Evolutionary conservation across 2,329 filamentous ascomycete species (phyloP).

Genomic region (Fusarium xylarioides): DNA sequence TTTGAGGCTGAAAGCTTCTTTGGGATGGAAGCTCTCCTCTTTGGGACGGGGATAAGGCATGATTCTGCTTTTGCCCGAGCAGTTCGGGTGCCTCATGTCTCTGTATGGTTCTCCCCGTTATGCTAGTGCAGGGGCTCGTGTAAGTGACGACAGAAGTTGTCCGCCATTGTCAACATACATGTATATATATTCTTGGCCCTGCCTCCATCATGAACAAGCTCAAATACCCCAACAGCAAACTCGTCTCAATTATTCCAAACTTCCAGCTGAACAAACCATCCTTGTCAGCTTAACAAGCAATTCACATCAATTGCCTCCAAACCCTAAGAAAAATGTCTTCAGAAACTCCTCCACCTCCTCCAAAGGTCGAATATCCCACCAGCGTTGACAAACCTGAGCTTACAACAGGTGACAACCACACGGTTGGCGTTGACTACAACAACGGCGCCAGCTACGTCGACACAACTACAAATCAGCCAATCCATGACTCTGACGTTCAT

Average conservation of each 20-base stretch:
- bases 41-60: neutral
- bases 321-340: neutral
- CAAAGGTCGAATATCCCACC: neutral
- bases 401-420: neutral
- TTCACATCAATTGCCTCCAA: no score
- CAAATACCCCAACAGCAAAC: neutral
- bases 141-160: neutral
- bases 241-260: no score
- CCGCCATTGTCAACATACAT: neutral
- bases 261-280: no score
- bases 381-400: neutral
- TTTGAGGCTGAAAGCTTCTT: neutral
- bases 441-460: neutral
- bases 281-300: no score
- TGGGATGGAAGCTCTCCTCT: neutral
- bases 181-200: neutral
- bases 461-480: neutral
- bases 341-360: neutral
- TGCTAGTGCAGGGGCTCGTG: no score
- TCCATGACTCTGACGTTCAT: neutral
- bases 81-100: neutral
- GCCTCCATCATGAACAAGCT: fast-evolving
- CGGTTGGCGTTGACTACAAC: neutral
- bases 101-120: no score
- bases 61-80: neutral